Base-by-base conservation (phyloP, 2,329 filamentous ascomycete genomes). In the Plectosphaerella plurivora region DNA sequence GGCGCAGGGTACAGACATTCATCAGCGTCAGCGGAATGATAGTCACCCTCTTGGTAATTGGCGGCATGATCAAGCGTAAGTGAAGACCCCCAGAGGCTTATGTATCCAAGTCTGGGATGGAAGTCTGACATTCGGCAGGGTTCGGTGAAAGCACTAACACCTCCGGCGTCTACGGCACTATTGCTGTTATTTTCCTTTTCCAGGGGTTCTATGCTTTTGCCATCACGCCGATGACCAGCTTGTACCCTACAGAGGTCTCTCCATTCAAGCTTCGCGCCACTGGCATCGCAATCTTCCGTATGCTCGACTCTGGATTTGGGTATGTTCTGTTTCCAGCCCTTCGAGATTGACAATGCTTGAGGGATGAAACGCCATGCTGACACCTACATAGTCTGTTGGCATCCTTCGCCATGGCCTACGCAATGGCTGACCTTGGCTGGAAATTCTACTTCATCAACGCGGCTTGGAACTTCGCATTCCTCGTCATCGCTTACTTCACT, bases 401-500 rank as follows among this genome's bases (percentile, higher is more conserved):
- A 4, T 65, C 63, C 4, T 64, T 65, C 25, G 58, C 57, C n/a
- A 62, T 65, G 59, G 57, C 63, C 3, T 64, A 63, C 20, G 64
- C 61, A 0, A 62, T 67, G 58, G 62, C 59, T 4, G 53, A 60
- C 46, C 70, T 76, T 36, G 58, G 57, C 0, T 76, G 73, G 73
- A 72, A 68, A 56, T 75, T 72, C 51, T 76, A 76, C 51, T 69
- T 74, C 8, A 70, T 76, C 14, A 73, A 73, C 44, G 70, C 75
- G 71, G 69, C 62, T 0, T 60, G 64, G 1, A 60, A 69, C 16
- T 53, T 52, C 1, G 45, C 51, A 6, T 46, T 55, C 14, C 49
- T 53, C 44, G 12, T 53, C 33, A 46, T 46, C 2, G 49, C 46
- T 35, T 55, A 51, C 51, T 51, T 55, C n/a, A 24, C 45, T 45